phyloP scores from a whole-genome alignment of 768 basidiomycete species.

The Leccinum imitatum region DNA sequence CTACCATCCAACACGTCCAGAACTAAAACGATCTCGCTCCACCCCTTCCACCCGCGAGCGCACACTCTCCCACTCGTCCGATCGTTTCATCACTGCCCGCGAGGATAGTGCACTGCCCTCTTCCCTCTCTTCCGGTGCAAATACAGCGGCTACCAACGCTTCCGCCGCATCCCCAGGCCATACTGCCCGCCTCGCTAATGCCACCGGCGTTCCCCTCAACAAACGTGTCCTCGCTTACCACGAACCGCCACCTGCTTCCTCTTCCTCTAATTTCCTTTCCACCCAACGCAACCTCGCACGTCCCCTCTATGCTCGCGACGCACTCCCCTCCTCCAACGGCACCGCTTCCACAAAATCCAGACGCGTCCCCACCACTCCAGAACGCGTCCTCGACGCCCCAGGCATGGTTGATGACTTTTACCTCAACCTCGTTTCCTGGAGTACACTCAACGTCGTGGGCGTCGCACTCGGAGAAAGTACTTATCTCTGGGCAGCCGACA shows the following conservation, averaged over 20 bases:
- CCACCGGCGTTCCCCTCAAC: slow-evolving; percentile 73
- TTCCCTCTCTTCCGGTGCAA: slow-evolving; percentile 64
- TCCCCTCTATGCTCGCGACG: slow-evolving; percentile 70
- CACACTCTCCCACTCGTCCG: slow-evolving; percentile 41
- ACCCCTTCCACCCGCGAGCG: slow-evolving; percentile 56
- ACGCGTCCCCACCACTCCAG: slow-evolving; percentile 82
- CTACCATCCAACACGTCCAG: slow-evolving; percentile 63
- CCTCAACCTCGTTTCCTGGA: slow-evolving; percentile 92
- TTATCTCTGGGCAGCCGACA: slow-evolving; percentile 94
- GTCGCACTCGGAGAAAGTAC: slow-evolving; percentile 86
- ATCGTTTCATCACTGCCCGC: slow-evolving; percentile 71
- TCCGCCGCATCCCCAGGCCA: slow-evolving; percentile 69
- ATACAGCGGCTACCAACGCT: slow-evolving; percentile 28
- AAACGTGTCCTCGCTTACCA: slow-evolving; percentile 87
- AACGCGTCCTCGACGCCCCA: slow-evolving; percentile 94
- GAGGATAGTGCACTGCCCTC: slow-evolving; percentile 56
- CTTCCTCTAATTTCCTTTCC: slow-evolving; percentile 71
- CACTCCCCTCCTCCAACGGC: slow-evolving; percentile 63
- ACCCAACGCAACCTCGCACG: slow-evolving; percentile 76
- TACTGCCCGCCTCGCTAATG: slow-evolving; percentile 73
- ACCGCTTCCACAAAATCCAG: slow-evolving; percentile 68
- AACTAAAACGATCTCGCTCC: slow-evolving; percentile 71
- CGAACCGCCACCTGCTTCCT: slow-evolving; percentile 78
- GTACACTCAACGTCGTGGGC: slow-evolving; percentile 78
- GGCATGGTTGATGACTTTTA: slow-evolving; percentile 96